Evolutionary conservation across 2,329 filamentous ascomycete genomes (phyloP), one percentile per base, ranked within the genome.

Genomic region (Malbranchea cinnamomea): DNA sequence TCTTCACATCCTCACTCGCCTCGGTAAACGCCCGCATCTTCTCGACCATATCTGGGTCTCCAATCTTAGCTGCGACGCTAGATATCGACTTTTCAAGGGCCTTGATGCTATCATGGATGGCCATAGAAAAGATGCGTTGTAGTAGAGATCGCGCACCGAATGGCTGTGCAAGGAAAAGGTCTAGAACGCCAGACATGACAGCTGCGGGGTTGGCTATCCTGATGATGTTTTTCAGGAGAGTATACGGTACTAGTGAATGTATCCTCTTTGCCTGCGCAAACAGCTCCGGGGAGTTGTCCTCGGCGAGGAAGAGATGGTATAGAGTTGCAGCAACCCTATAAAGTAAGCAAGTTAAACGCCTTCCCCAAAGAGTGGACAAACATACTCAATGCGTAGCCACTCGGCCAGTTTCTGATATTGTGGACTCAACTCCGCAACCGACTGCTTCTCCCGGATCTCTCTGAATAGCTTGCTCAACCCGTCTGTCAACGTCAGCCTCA

Each of bases 381-480:
- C 57, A 30, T 48, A 65, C 59, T 98, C 89, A 47, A 98, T 98
- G 22, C 89, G 77, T 29, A 95, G 63, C 89, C 89, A 98, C 54
- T 98, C 89, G 11, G 87, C 87, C 50, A 98, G 95, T 52, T 95
- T 98, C 48, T 89, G 81, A 53, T 95, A 95, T 52, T 95, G 85
- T 7, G 91, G 77, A 47, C 82, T 92, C 31, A 98, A 67, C 42
- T 94, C 83, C 39, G 73, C 69, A 31, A 98, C 87, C 3, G 71
- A 83, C 36, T 81, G 67, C 60, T 95, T 95, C 33, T 84, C 76
- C 45, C 79, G 80, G 53, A 98, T 92, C 51, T 95, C 89, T 34
- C 78, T 69, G 56, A 98, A 95, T 1, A 98, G 68, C 51, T 80
- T 87, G 0, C 87, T 91, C 23, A 98, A 67, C 6, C 89, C 89